Base-by-base conservation (phyloP, 1,284 basidiomycete species). In the Cerioporus squamosus region DNA sequence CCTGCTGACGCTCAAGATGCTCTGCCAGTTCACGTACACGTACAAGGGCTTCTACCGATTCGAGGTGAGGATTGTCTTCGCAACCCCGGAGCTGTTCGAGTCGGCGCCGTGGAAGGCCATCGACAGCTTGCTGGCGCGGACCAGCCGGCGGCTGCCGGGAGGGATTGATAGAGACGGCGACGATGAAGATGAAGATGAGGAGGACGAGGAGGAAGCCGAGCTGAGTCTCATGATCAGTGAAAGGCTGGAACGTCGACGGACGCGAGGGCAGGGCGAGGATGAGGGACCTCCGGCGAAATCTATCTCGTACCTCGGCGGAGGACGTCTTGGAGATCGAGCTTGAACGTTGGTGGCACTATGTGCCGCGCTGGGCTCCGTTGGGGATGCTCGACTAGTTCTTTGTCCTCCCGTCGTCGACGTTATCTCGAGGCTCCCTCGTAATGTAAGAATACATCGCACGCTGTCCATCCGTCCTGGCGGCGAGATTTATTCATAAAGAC, bases 21-120 rank as follows among this genome's bases (percentile, higher is more conserved):
- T 57, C 14, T 50, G 52, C 45, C 18, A 39, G 15, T 31, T 57
- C 38, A 39, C 44, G 5, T 57, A 42, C 26, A 26, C 26, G 22
- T 14, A n/a, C 43, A 7, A 17, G 5, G n/a, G 2, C 20, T 54
- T 55, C 23, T 40, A 47, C 22, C 46, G 42, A 20, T 55, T 52
- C 44, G 24, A 42, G 15, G 33, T 59, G 5, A 5, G 43, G 15
- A 53, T 60, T 54, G 42, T 38, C 29, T 56, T 57, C 23, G 38
- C 52, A n/a, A 53, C 22, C 47, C n/a, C 42, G 17, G 47, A 42
- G n/a, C 40, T 53, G n/a, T 57, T 57, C 44, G 12, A 57, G 18
- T 14, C 15, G 8, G 59, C 59, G 29, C 47, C 54, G 17, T 60
- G 55, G 59, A 18, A 20, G 22, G 51, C 45, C 14, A 57, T 60